These are phyloP conservation scores for Saccharomyces paradoxus DNA, from an alignment of 805 yeast species.

Conservation along the genomic window DNA sequence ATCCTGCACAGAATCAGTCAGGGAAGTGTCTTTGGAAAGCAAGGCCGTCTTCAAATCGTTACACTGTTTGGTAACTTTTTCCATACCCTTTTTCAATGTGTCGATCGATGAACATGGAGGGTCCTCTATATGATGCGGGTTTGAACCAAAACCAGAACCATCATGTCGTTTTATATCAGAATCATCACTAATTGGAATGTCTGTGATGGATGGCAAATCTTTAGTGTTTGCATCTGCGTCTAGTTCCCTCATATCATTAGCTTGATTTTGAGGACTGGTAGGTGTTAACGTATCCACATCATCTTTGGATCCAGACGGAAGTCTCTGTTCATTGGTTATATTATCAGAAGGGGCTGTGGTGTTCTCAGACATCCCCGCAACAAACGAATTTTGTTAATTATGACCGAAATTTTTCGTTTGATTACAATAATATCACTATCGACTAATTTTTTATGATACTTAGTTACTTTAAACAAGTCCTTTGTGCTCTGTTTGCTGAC, in stretches of 20 bases:
- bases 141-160: background rate
- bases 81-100: slow-evolving; percentile 6
- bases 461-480: background rate
- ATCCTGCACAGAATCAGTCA: slow-evolving; percentile 16
- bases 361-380: background rate
- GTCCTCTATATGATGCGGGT: background rate
- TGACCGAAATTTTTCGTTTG: background rate
- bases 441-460: background rate
- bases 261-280: background rate
- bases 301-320: background rate
- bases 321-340: background rate
- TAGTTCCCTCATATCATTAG: background rate
- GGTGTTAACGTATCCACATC: background rate
- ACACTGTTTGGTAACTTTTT: slow-evolving; percentile 8
- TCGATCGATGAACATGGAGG: background rate
- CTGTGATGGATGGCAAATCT: background rate
- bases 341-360: background rate
- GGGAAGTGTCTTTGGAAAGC: slow-evolving; percentile 11
- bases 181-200: background rate
- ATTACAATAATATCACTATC: background rate
- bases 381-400: background rate
- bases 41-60: slow-evolving; percentile 14
- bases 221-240: background rate
- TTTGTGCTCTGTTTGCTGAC: background rate
- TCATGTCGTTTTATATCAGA: background rate